Evolutionary conservation across 129 eudicot genomes (phyloP).

Genomic region (Mikania micrantha): DNA sequence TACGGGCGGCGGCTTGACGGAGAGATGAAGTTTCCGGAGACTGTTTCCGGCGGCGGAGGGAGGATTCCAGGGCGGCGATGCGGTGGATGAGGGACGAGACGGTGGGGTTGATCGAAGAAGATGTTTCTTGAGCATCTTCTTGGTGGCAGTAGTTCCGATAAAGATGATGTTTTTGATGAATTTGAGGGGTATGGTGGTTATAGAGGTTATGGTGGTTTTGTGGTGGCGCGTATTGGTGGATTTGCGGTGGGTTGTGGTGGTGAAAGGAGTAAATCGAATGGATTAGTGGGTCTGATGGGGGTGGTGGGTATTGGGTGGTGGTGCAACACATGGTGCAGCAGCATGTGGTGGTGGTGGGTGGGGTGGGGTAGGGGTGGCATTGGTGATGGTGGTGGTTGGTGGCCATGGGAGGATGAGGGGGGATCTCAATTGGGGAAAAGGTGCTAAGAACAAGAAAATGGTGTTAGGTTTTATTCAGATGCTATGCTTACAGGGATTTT

Average conservation of each 20-base stretch:
- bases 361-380: slow-evolving; percentile 21
- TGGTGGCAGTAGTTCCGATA: slow-evolving; percentile 13
- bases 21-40: slow-evolving; percentile 39
- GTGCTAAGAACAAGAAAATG: not conserved
- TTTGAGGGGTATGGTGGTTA: not conserved
- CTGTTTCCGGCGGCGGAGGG: slow-evolving; percentile 48
- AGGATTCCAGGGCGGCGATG: slow-evolving; percentile 73
- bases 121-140: slow-evolving; percentile 4
- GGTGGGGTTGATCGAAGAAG: slow-evolving; percentile 14
- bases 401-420: slow-evolving; percentile 36
- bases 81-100: slow-evolving; percentile 75
- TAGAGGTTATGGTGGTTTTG: not conserved
- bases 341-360: slow-evolving; percentile 36
- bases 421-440: slow-evolving; percentile 14
- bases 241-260: slow-evolving; percentile 31
- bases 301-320: slow-evolving; percentile 25
- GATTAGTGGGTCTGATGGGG: slow-evolving; percentile 25
- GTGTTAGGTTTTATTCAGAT: slow-evolving; percentile 23
- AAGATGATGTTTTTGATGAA: slow-evolving; percentile 16
- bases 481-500: not conserved
- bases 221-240: no score
- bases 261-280: no score
- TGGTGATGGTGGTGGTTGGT: slow-evolving; percentile 35
- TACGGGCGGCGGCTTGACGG: slow-evolving; percentile 76
- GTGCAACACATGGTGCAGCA: slow-evolving; percentile 32